Conservation (phyloP, 2,329 filamentous ascomycete genomes). For the Pseudocercospora fijiensis region DNA sequence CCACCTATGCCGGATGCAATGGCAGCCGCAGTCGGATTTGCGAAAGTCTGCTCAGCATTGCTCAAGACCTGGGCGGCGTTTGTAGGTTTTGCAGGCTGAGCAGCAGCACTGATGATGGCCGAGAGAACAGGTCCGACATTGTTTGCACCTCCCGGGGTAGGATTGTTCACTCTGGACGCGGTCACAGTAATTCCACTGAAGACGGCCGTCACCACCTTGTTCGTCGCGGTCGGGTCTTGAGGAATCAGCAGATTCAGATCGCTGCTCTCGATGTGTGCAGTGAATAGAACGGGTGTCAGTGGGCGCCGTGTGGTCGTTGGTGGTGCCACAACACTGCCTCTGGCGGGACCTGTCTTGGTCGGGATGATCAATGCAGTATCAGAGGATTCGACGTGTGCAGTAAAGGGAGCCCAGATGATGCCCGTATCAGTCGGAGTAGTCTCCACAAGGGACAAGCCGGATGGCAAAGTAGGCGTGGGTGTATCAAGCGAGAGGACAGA, state of each 20-base stretch:
- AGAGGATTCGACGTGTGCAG: constrained; percentile 31
- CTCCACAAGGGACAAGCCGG: constrained; percentile 19
- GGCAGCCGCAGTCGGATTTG: constrained; percentile 7
- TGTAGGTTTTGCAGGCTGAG: constrained; percentile 24
- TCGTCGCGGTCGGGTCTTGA: constrained; percentile 15
- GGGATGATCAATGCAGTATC: constrained; percentile 26
- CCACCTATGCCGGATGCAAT: constrained; percentile 20
- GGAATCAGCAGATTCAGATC: constrained; percentile 25
- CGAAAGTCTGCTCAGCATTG: constrained; percentile 17
- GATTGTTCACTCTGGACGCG: constrained; percentile 20
- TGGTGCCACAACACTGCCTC: not conserved
- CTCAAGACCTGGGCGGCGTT: constrained; percentile 25
- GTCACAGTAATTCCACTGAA: constrained; percentile 23
- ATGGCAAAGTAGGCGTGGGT: constrained; percentile 30
- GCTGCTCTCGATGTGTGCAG: constrained; percentile 24
- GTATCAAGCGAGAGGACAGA: constrained; percentile 23
- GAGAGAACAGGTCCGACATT: constrained; percentile 18
- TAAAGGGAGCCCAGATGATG: constrained; percentile 22
- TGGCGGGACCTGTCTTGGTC: constrained; percentile 12
- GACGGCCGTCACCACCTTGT: constrained; percentile 25
- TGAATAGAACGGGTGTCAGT: constrained; percentile 18
- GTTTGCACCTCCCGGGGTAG: constrained; percentile 4
- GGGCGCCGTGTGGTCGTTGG: not conserved
- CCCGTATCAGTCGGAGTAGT: constrained; percentile 23
- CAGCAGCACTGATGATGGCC: constrained; percentile 16